Percentiles rank a stretch among this genome's conserved stretches.
Evolutionary conservation across 2,329 filamentous ascomycete genomes (phyloP).

Genomic region (Colletotrichum magnum): DNA sequence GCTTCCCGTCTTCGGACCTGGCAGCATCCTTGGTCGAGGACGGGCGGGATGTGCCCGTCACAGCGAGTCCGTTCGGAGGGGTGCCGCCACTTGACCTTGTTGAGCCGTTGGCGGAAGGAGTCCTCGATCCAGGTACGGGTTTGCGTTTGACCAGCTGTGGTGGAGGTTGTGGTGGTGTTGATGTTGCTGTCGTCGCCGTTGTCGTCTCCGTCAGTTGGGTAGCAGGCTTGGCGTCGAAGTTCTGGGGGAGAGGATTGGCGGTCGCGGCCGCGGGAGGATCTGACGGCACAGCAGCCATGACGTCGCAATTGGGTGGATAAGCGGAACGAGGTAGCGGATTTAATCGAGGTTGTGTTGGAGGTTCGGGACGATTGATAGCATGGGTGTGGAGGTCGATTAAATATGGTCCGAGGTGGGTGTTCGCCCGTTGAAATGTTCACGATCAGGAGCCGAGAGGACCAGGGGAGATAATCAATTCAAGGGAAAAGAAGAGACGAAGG

Average conservation of each 20-base stretch:
- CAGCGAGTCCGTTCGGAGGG: slow-evolving; percentile 22
- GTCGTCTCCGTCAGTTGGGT: slow-evolving; percentile 15
- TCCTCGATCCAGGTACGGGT: background rate
- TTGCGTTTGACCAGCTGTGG: background rate
- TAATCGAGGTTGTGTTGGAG: background rate
- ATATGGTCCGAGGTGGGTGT: background rate
- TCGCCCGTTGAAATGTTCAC: background rate
- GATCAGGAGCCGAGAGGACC: background rate
- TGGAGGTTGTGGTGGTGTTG: no score
- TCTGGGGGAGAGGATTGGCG: slow-evolving; percentile 19
- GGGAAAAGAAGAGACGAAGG: slow-evolving; percentile 21
- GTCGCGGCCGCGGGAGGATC: slow-evolving; percentile 24
- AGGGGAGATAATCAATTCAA: no score
- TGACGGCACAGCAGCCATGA: slow-evolving; percentile 37
- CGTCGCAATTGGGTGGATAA: slow-evolving; percentile 30
- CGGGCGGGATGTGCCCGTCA: slow-evolving; percentile 10
- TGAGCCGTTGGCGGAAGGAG: background rate
- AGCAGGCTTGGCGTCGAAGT: slow-evolving; percentile 28
- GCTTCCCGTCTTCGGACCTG: background rate
- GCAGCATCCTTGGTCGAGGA: slow-evolving; percentile 7
- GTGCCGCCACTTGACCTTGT: background rate
- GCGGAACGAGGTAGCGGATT: slow-evolving; percentile 9
- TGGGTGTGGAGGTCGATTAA: slow-evolving; percentile 9
- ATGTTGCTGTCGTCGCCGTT: background rate
- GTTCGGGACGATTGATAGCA: background rate